Percentiles rank a stretch among this genome's conserved stretches.
Conservation (phyloP, 108 stramenopile species). For the Cyclostephanos tholiformis region DNA sequence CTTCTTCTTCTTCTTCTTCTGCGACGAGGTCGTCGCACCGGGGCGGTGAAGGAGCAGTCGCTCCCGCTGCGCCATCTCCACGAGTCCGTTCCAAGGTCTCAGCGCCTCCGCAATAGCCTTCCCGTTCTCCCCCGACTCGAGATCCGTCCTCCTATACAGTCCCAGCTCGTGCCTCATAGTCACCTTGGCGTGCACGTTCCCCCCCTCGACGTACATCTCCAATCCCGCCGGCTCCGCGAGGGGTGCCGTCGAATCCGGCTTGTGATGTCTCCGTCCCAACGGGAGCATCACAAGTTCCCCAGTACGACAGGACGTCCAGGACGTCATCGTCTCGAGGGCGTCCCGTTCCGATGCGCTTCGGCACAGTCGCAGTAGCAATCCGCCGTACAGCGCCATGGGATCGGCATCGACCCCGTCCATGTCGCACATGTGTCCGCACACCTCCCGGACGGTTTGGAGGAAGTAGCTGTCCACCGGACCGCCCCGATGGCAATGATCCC, state of each 20-base stretch:
- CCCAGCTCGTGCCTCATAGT: constrained; percentile 59
- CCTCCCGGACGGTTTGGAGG: constrained; percentile 51
- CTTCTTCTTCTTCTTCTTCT: not conserved
- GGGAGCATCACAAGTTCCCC: constrained; percentile 46
- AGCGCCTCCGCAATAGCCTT: constrained; percentile 21
- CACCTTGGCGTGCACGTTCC: constrained; percentile 65
- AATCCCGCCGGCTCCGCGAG: constrained; percentile 46
- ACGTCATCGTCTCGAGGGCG: constrained; percentile 32
- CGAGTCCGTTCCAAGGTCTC: constrained; percentile 22
- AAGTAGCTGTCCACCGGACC: constrained; percentile 46
- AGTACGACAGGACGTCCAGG: constrained; percentile 14
- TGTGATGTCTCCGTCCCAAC: constrained; percentile 42
- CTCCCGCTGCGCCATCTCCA: not conserved
- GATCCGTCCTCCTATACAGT: constrained; percentile 62
- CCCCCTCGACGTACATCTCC: constrained; percentile 62
- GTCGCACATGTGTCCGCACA: constrained; percentile 55
- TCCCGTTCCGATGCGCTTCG: constrained; percentile 40
- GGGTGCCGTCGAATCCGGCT: not conserved
- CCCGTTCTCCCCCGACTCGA: constrained; percentile 17
- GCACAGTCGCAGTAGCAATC: constrained; percentile 39
- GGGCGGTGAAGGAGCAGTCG: not conserved
- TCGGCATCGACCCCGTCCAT: constrained; percentile 53
- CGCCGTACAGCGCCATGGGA: constrained; percentile 54
- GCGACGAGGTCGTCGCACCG: not conserved
- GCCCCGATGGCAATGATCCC: constrained; percentile 2